Evolutionary conservation across 352 stramenopile species (phyloP).

Genomic region (Phytophthora melonis): DNA sequence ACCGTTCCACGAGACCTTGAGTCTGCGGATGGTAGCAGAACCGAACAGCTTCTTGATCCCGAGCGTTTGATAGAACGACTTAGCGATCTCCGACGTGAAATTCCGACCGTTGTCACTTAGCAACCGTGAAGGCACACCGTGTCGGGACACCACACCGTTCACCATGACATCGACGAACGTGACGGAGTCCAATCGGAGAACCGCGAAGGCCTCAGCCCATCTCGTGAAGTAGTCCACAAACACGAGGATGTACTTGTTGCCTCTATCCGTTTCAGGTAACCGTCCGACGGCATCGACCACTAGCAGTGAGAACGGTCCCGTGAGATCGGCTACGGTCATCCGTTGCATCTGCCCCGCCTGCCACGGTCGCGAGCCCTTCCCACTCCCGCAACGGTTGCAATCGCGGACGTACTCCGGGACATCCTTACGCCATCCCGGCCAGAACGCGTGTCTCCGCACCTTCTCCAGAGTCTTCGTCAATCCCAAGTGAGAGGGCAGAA

Average conservation of each 20-base stretch:
- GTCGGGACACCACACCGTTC: not conserved
- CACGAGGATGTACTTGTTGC: not conserved
- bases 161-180: not conserved
- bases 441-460: constrained; percentile 5
- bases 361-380: constrained; percentile 6
- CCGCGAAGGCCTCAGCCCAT: not conserved
- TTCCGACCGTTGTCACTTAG: constrained; percentile 10
- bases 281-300: not conserved
- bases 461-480: constrained; percentile 9
- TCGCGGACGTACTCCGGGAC: not conserved
- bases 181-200: not conserved
- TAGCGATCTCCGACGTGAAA: constrained; percentile 6
- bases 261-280: not conserved
- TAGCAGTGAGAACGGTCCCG: not conserved
- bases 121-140: constrained; percentile 4
- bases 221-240: not conserved
- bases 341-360: constrained; percentile 4
- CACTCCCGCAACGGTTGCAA: not conserved
- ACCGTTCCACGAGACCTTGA: not conserved
- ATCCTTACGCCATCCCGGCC: not conserved
- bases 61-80: constrained; percentile 9
- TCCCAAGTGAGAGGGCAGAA: constrained; percentile 7
- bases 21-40: constrained; percentile 6
- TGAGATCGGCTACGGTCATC: constrained; percentile 4
- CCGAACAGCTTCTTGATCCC: constrained; percentile 16